Evolutionary conservation across 805 yeast species (phyloP).

Genomic region (Sungouiella blattae): DNA sequence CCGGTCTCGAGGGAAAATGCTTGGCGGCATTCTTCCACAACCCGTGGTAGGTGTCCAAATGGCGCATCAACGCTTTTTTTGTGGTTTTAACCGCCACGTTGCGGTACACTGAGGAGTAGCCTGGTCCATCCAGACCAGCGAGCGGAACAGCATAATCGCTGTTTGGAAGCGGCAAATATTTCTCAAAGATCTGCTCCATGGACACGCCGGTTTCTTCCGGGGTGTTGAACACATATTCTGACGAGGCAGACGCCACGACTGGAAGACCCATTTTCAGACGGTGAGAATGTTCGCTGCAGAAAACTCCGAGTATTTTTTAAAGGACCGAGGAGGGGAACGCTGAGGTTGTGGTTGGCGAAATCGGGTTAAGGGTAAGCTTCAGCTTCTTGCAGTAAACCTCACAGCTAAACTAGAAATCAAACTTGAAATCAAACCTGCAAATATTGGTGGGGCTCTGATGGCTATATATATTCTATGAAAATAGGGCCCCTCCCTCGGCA

Average conservation of each 20-base stretch:
- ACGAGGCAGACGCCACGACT: slow-evolving; percentile 13
- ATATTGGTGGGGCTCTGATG: too few species aligned
- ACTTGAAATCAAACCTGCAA: too few species aligned
- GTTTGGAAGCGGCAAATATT: slow-evolving; percentile 15
- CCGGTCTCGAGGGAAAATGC: slow-evolving; percentile 32
- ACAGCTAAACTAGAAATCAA: too few species aligned
- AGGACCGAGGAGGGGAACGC: too few species aligned
- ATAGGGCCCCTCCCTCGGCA: too few species aligned
- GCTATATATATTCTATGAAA: too few species aligned
- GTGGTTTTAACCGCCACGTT: slow-evolving; percentile 26
- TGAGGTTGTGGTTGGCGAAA: too few species aligned
- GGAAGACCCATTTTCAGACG: slow-evolving; percentile 1
- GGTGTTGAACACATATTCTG: slow-evolving; percentile 16
- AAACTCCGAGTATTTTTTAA: too few species aligned
- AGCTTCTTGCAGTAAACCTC: too few species aligned
- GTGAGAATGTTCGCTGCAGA: too few species aligned
- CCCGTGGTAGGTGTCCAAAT: slow-evolving; percentile 42
- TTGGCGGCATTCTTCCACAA: slow-evolving; percentile 41
- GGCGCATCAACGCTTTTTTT: slow-evolving; percentile 40
- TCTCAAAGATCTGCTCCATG: slow-evolving; percentile 9
- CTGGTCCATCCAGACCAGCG: slow-evolving; percentile 38
- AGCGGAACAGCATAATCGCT: slow-evolving; percentile 20
- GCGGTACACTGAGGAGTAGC: slow-evolving; percentile 53
- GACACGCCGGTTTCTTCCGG: slow-evolving; percentile 7
- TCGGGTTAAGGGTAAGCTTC: too few species aligned